Evolutionary conservation across 2,329 filamentous ascomycete genomes (phyloP), one percentile per base, ranked within the genome.

Genomic region (Daldinia sp.): DNA sequence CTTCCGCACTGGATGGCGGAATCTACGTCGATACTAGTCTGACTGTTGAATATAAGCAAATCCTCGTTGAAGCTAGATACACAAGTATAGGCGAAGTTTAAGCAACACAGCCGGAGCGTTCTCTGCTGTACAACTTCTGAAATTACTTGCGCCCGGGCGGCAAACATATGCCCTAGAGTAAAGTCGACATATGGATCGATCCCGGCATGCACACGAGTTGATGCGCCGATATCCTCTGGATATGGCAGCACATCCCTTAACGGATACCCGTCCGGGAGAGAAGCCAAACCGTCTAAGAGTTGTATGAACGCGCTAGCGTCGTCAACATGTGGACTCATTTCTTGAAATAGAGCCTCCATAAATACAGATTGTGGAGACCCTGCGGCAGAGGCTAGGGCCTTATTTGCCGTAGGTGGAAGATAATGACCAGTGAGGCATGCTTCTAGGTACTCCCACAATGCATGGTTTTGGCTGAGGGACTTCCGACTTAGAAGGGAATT

Each of bases 181-280:
- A 95, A 97, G 77, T 99, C 96, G 58, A 98, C 84, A 71, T 97
- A 99, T 1, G 91, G 88, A 63, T 97, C 94, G 63, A 99, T 93
- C 1, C 96, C 95, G 11, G 93, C 88, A 78, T 89, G 88, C 70
- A 81, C 81, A 54, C 95, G 88, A 70, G 90, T 91, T 9, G 87
- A 85, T 13, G 88, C 87, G 3, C 94, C 94, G 7, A 99, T 82
- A 37, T 86, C 88, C 75, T 97, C 94, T 0, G 94, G 92, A 72
- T 97, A 99, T 0, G 94, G 90, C 3, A 99, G 80, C 1, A 82
- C 83, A 73, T 98, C 91, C 66, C 90, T 89, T 7, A 94, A 80
- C 0, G 85, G 83, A 35, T 81, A 83, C 39, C 85, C 86, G 0
- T 81, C 78, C 10, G 88, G 83, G 0, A 94, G 92, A 4, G 84